Evolutionary conservation across 1,284 basidiomycete species (phyloP), one percentile per base, ranked within the genome.

Genomic region (Coniferiporia sulphurascens): DNA sequence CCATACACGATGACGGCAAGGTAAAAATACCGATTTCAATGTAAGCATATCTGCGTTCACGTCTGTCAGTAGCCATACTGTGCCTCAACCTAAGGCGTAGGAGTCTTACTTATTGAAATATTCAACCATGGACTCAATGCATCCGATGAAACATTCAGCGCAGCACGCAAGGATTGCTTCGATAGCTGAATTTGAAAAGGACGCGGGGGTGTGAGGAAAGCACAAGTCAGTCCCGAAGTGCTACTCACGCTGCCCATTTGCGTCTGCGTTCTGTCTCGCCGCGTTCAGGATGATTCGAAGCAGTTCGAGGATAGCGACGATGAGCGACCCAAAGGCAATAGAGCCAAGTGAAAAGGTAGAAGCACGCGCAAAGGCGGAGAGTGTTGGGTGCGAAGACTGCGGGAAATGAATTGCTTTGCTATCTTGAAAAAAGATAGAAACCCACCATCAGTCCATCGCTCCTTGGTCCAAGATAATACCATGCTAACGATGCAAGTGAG

Each of bases 251-350:
- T 91, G 85, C 3, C 91, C 92, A 55, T 93, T 82, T 0, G 77
- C 76, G 34, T 48, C 27, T n/a, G 90, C 87, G 63, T 84, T 86
- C 67, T 87, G 82, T 65, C 85, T 78, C 12, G 85, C 73, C 19
- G 83, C 73, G 56, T 85, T 82, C 52, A 95, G 69, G 45, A 92
- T 68, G 59, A 93, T 77, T 49, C 85, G 76, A 48, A 95, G 65
- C 4, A 94, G 69, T 66, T 96, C 93, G 50, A 96, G 77, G 34
- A 96, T 70, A 0, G 94, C 93, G 48, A 96, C 93, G 63, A 96
- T 91, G 66, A 96, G 76, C 1, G 88, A 91, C 4, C 93, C 93
- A 68, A 95, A 94, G 4, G 91, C 91, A 66, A 96, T 93, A 0
- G 90, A 93, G 5, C 93, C 94, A 34, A 97, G 79, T 0, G 91